Percentiles rank a stretch among this genome's conserved stretches.
Conservation (phyloP, 1,284 basidiomycete genomes). For the Exobasidium rhododendri region DNA sequence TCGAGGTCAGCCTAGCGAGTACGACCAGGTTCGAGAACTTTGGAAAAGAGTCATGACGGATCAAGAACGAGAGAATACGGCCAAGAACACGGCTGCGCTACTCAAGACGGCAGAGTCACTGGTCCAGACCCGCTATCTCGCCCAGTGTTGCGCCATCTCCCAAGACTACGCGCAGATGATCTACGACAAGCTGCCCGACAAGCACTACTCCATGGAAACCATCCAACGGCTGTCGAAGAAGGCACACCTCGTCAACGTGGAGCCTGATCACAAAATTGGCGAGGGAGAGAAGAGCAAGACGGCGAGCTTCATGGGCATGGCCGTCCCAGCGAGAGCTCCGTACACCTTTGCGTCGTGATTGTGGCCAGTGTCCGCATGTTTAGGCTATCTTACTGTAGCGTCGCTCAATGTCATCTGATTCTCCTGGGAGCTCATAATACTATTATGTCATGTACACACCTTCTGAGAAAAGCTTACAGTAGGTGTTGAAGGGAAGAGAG, state of each 20-base stretch:
- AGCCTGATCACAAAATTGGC: background rate
- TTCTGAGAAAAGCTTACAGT: too few relatives aligned
- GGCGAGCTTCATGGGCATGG: conserved; percentile 11
- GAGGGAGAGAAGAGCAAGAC: background rate
- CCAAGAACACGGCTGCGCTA: conserved; percentile 2
- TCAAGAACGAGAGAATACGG: conserved; percentile 4
- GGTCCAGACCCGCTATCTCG: background rate
- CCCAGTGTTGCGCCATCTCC: conserved; percentile 4
- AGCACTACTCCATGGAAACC: background rate
- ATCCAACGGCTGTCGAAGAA: background rate
- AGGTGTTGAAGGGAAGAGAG: too few relatives aligned
- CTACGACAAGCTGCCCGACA: background rate
- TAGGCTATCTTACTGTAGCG: too few relatives aligned
- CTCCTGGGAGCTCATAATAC: too few relatives aligned
- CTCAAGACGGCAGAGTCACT: background rate
- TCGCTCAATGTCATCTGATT: too few relatives aligned
- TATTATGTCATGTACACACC: too few relatives aligned
- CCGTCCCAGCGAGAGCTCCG: background rate
- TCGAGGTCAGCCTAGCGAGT: conserved; percentile 7
- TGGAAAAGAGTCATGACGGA: conserved; percentile 4
- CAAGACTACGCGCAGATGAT: conserved; percentile 6
- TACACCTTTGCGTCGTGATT: too few relatives aligned
- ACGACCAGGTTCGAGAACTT: conserved; percentile 7
- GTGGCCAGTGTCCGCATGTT: too few relatives aligned
- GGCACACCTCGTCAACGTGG: conserved; percentile 11